A percentile compares a stretch with the other conserved stretches of the same genome.
Evolutionary conservation across 2,329 filamentous ascomycete genomes (phyloP).

Genomic region (Shiraia sp.): DNA sequence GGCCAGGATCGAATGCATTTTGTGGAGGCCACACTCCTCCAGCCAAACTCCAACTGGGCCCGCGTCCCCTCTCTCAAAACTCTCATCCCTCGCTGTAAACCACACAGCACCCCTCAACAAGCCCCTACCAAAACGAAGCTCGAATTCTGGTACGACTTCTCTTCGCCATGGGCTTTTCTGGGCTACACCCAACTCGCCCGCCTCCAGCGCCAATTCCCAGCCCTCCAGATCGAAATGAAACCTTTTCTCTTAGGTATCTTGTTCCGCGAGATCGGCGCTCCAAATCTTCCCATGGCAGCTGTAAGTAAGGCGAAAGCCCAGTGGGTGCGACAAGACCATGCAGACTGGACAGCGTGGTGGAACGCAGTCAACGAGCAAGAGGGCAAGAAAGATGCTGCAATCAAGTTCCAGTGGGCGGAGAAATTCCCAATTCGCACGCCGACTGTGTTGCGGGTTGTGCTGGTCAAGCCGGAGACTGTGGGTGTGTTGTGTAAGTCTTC

Average conservation of each 20-base stretch:
- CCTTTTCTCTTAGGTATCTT: conserved; percentile 40
- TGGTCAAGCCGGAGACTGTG: conserved; percentile 29
- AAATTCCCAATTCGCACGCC: conserved; percentile 41
- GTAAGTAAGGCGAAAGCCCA: conserved; percentile 28
- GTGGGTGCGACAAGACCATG: conserved; percentile 36
- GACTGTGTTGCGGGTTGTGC: conserved; percentile 33
- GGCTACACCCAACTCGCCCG: conserved; percentile 38
- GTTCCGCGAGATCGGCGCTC: conserved; percentile 42
- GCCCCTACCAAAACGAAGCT: conserved; percentile 16
- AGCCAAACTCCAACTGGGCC: conserved; percentile 15
- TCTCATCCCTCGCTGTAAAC: conserved; percentile 29
- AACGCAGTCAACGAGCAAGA: conserved; percentile 37
- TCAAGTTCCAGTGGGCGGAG: conserved; percentile 37
- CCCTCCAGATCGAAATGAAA: conserved; percentile 35
- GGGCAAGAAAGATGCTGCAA: conserved; percentile 22
- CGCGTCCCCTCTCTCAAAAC: conserved; percentile 15
- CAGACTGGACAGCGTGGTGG: conserved; percentile 39
- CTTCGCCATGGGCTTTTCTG: conserved; percentile 40
- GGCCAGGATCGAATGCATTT: conserved; percentile 45
- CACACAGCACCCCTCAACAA: conserved; percentile 4
- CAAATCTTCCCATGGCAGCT: conserved; percentile 32
- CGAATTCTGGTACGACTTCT: conserved; percentile 44
- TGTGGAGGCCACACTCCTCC: conserved; percentile 34
- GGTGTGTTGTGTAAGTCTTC: conserved; percentile 29
- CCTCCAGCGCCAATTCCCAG: conserved; percentile 26